Evolutionary conservation across 257 asterid species (phyloP).

Genomic region (Apocynum venetum): DNA sequence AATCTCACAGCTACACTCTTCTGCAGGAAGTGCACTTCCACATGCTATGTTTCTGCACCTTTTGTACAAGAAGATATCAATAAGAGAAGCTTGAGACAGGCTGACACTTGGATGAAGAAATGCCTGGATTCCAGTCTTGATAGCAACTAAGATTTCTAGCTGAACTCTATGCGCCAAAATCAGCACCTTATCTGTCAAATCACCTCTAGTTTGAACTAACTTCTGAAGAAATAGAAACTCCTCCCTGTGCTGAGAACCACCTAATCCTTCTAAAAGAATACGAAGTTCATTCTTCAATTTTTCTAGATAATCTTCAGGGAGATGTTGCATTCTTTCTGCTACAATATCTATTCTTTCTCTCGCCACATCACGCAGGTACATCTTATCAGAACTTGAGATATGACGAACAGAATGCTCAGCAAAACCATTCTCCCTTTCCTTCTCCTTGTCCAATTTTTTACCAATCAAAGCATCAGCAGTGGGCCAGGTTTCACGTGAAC

Average conservation of each 20-base stretch:
- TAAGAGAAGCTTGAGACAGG: constrained; percentile 86
- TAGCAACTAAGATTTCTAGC: constrained; percentile 79
- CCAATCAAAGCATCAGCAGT: constrained; percentile 59
- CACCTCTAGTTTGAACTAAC: constrained; percentile 74
- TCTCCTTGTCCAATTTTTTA: constrained; percentile 60
- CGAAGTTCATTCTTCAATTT: constrained; percentile 82
- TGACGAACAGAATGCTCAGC: constrained; percentile 73
- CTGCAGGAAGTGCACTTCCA: constrained; percentile 76
- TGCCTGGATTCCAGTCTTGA: constrained; percentile 90
- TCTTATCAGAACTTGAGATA: constrained; percentile 58
- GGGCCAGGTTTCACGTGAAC: constrained; percentile 97
- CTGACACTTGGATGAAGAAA: constrained; percentile 92
- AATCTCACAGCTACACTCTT: constrained; percentile 76
- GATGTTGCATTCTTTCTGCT: constrained; percentile 81
- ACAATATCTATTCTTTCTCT: constrained; percentile 67
- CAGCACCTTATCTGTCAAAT: constrained; percentile 69
- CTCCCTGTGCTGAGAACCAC: constrained; percentile 80
- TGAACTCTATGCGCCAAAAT: constrained; percentile 70
- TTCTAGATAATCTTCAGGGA: constrained; percentile 76
- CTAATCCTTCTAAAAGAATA: constrained; percentile 80
- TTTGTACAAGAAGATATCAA: constrained; percentile 77
- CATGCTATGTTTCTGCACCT: constrained; percentile 90
- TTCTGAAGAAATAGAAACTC: constrained; percentile 81
- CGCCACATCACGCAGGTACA: constrained; percentile 74
- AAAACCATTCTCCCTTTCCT: constrained; percentile 62